Evolutionary conservation across 2,329 filamentous ascomycete species (phyloP).

Genomic region (Ceratocystis smalleyi): DNA sequence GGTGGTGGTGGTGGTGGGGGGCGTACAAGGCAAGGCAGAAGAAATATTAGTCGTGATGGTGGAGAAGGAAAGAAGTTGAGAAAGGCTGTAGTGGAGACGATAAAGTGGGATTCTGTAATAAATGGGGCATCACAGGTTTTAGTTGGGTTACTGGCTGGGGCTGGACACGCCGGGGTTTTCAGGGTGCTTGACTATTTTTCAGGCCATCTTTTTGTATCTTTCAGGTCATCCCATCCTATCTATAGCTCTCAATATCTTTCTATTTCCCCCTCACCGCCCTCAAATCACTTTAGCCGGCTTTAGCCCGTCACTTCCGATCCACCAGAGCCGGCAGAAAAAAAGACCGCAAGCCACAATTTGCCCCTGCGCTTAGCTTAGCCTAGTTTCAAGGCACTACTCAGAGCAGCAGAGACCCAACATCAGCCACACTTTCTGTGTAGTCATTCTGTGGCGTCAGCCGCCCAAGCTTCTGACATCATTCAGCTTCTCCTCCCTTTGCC

Average conservation of each 20-base stretch:
- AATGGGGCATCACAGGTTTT: no score
- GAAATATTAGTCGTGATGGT: slow-evolving; percentile 15
- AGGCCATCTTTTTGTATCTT: not conserved
- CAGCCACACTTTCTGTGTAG: slow-evolving; percentile 15
- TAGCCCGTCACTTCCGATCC: not conserved
- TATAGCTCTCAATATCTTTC: no score
- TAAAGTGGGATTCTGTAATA: not conserved
- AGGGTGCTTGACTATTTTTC: not conserved
- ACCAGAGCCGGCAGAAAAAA: not conserved
- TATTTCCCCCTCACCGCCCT: not conserved
- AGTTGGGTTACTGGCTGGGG: no score
- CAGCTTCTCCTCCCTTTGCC: not conserved
- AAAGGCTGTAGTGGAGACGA: slow-evolving; percentile 4
- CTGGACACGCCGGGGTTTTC: not conserved
- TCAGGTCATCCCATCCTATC: no score
- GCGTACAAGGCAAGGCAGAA: slow-evolving; percentile 4
- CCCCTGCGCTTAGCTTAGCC: not conserved
- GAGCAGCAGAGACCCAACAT: not conserved
- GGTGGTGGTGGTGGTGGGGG: not conserved
- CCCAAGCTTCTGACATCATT: slow-evolving; percentile 30
- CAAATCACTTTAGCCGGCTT: not conserved
- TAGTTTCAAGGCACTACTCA: not conserved
- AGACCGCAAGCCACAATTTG: not conserved
- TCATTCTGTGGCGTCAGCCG: slow-evolving; percentile 41
- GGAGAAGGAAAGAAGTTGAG: slow-evolving; percentile 14